Evolutionary conservation across 2,329 filamentous ascomycete genomes (phyloP), one percentile per base, ranked within the genome.

Genomic region (Sphaerostilbella broomeana): DNA sequence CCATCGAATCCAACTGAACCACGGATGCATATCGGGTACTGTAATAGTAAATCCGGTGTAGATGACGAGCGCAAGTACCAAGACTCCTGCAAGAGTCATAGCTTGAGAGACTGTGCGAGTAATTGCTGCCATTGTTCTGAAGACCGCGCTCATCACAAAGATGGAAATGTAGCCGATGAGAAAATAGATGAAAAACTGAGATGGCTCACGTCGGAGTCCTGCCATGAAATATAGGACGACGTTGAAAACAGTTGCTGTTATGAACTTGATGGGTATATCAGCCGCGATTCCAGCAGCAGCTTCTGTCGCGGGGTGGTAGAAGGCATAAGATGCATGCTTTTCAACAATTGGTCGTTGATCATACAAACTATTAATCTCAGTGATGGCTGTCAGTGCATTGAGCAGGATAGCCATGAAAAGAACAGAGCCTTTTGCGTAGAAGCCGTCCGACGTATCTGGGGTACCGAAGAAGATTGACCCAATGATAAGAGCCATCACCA

Each of bases 1-100:
- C 62, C 80, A 87, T 19, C 79, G 75, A 37, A 89, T 81, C 85
- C 85, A 89, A 19, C 75, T 65, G 34, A 83, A 80, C 82, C 84
- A 90, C 0, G 73, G 74, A 16, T 79, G 71, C 81, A 83, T 87
- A 52, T 82, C 49, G 0, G 64, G 62, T 2, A 63, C 55, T 1
- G 62, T 52, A 22, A 75, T 67, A 19, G 67, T 61, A 52, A 81
- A 80, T 42, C 75, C 79, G 0, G 79, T 80, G 55, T 70, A 72
- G 17, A 69, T 78, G 51, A 80, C 69, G 4, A 84, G 67, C 11
- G 72, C 72, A 13, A 84, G 55, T 9, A 81, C 73, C 46, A 78
- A 48, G 0, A 79, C 59, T 16, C 71, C 72, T 0, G 72, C 64
- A 2, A 72, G 53, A 1, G 66, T 64, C 65, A 79, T 69, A 3